Evolutionary conservation across 495 filamentous ascomycete species (phyloP).

Genomic region (Saxophila tyrrhenica): DNA sequence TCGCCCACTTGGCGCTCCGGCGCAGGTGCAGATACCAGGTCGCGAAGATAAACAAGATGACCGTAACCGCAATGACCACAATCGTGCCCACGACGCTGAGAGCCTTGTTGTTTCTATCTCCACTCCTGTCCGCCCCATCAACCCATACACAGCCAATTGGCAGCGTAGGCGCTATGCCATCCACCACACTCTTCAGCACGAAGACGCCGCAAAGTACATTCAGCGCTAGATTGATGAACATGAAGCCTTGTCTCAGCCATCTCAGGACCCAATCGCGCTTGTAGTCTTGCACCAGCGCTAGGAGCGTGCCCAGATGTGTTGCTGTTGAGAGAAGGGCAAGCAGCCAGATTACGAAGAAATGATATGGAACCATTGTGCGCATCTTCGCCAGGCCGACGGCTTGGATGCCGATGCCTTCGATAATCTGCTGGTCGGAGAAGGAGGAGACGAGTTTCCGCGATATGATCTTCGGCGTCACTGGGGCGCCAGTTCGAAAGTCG

Average conservation of each 20-base stretch:
- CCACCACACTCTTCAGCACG: conserved; percentile 36
- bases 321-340: conserved; percentile 46
- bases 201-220: conserved; percentile 39
- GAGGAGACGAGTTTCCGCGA: conserved; percentile 45
- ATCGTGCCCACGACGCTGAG: conserved; percentile 42
- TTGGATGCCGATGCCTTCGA: conserved; percentile 50
- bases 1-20: conserved; percentile 33
- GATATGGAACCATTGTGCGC: conserved; percentile 42
- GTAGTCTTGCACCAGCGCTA: conserved; percentile 48
- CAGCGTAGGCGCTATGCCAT: conserved; percentile 34
- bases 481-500: conserved; percentile 24
- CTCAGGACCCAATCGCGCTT: conserved; percentile 49
- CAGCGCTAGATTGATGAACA: conserved; percentile 46
- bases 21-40: conserved; percentile 47
- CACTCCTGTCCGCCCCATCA: conserved; percentile 10
- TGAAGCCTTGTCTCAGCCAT: conserved; percentile 48
- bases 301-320: conserved; percentile 44
- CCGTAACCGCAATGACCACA: conserved; percentile 39
- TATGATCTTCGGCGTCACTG: conserved; percentile 29
- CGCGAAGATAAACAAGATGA: conserved; percentile 38
- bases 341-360: conserved; percentile 55
- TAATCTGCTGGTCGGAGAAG: conserved; percentile 51
- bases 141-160: conserved; percentile 42
- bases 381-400: conserved; percentile 41
- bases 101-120: conserved; percentile 23